These are phyloP conservation scores for Coprinellus micaceus DNA, from an alignment of 768 basidiomycete genomes.

Conservation along the genomic window DNA sequence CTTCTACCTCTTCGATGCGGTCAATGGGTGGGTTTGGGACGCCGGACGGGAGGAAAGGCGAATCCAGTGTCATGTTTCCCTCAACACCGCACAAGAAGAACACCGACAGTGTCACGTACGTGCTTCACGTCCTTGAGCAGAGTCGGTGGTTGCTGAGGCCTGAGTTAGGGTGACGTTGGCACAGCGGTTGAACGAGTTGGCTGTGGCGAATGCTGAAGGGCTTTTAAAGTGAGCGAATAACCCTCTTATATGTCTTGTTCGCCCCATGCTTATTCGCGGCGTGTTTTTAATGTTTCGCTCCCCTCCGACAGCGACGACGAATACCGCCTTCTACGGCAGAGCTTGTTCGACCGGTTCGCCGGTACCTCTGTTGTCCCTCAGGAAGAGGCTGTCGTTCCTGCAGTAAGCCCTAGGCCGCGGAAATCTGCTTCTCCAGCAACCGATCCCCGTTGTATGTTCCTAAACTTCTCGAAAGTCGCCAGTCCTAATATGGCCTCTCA, in stretches of 20 bases:
- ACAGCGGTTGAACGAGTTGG: slow-evolving; percentile 77
- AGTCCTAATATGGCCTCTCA: not conserved
- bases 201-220: slow-evolving; percentile 75
- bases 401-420: slow-evolving; percentile 31
- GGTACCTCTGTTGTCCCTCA: slow-evolving; percentile 53
- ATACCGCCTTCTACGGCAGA: slow-evolving; percentile 79
- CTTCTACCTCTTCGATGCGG: not conserved
- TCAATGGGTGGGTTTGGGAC: not conserved
- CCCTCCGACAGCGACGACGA: slow-evolving; percentile 65
- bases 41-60: not conserved
- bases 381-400: slow-evolving; percentile 61
- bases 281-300: slow-evolving; percentile 1
- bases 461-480: not conserved
- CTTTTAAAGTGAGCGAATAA: slow-evolving; percentile 56
- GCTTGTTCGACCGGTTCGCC: slow-evolving; percentile 77
- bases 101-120: slow-evolving; percentile 44
- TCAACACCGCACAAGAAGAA: slow-evolving; percentile 6
- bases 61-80: not conserved
- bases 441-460: slow-evolving; percentile 31
- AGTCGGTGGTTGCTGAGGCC: not conserved
- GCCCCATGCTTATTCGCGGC: slow-evolving; percentile 2
- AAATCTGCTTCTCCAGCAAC: slow-evolving; percentile 16
- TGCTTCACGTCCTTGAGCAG: not conserved
- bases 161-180: slow-evolving; percentile 66
- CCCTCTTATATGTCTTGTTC: not conserved